Evolutionary conservation across 2,329 filamentous ascomycete genomes (phyloP).

Genomic region (Torrubiella hemipterigena): DNA sequence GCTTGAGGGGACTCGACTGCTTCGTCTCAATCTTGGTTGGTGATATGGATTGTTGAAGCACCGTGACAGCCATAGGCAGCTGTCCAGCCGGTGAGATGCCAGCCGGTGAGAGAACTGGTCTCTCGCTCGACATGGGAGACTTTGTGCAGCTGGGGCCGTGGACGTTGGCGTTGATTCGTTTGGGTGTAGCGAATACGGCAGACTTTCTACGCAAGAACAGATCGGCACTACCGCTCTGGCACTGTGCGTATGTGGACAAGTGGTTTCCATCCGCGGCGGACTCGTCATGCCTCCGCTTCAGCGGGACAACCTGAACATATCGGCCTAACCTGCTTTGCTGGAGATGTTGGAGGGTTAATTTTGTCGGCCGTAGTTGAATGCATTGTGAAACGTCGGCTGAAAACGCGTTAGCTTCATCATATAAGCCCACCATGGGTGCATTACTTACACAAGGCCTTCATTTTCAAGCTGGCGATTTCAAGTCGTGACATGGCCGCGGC

Average conservation of each 20-base stretch:
- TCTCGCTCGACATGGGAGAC: neutral
- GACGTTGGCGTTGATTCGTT: neutral
- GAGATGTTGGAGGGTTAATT: neutral
- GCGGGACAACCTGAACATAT: constrained; percentile 11
- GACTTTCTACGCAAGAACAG: no score
- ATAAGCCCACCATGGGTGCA: neutral
- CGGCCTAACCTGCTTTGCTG: constrained; percentile 3
- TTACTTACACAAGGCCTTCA: constrained; percentile 18
- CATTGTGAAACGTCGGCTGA: constrained; percentile 15
- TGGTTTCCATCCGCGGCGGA: constrained; percentile 14
- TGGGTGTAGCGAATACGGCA: neutral
- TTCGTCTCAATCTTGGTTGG: constrained; percentile 17
- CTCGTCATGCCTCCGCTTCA: constrained; percentile 15
- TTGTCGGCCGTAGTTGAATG: constrained; percentile 3
- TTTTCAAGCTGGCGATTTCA: constrained; percentile 6
- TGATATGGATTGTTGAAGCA: constrained; percentile 14
- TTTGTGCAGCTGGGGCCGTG: neutral
- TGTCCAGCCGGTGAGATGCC: constrained; percentile 1
- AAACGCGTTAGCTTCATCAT: constrained; percentile 8
- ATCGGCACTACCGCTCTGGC: constrained; percentile 7
- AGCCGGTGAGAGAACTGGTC: neutral
- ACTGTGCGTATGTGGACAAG: constrained; percentile 12
- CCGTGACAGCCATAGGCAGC: constrained; percentile 12
- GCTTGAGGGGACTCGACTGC: constrained; percentile 15
- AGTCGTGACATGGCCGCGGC: constrained; percentile 6